phyloP scores from a whole-genome alignment of 176 grass and related monocot species.

The Dendrocalamus sinicus region DNA sequence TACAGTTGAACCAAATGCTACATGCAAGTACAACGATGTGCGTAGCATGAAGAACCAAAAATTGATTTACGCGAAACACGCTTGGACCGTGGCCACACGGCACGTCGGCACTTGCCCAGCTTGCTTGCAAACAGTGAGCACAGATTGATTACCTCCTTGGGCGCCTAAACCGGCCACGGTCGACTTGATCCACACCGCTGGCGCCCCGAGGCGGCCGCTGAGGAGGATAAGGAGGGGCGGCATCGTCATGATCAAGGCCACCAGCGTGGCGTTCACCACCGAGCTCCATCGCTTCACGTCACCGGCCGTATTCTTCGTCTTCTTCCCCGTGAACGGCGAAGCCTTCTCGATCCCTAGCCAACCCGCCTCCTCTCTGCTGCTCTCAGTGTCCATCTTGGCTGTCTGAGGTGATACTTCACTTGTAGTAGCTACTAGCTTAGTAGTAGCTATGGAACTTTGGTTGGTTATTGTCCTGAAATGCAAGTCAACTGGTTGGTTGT shows the following conservation, averaged over 20 bases:
- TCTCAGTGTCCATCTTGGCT: not conserved
- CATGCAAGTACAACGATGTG: not conserved
- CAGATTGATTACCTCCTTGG: not conserved
- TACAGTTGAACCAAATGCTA: not conserved
- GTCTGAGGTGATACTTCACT: not conserved
- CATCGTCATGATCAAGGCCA: slow-evolving; percentile 39
- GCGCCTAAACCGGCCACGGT: slow-evolving; percentile 3
- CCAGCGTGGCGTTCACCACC: slow-evolving; percentile 16
- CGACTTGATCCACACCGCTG: slow-evolving; percentile 47
- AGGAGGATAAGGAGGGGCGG: slow-evolving; percentile 36
- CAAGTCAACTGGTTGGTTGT: no score
- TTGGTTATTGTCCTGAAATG: not conserved
- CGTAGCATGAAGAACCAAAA: not conserved
- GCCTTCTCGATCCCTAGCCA: slow-evolving; percentile 39
- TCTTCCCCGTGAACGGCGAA: slow-evolving; percentile 39
- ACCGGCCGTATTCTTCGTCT: not conserved
- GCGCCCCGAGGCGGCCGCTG: not conserved
- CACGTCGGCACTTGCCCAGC: not conserved
- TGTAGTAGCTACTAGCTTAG: not conserved
- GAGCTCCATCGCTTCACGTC: slow-evolving; percentile 30
- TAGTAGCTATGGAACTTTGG: not conserved
- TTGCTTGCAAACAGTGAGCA: not conserved
- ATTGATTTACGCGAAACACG: not conserved
- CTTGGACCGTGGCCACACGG: not conserved
- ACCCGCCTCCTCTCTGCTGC: not conserved